Conservation (phyloP, 768 basidiomycete genomes). For the Multifurca ochricompacta region DNA sequence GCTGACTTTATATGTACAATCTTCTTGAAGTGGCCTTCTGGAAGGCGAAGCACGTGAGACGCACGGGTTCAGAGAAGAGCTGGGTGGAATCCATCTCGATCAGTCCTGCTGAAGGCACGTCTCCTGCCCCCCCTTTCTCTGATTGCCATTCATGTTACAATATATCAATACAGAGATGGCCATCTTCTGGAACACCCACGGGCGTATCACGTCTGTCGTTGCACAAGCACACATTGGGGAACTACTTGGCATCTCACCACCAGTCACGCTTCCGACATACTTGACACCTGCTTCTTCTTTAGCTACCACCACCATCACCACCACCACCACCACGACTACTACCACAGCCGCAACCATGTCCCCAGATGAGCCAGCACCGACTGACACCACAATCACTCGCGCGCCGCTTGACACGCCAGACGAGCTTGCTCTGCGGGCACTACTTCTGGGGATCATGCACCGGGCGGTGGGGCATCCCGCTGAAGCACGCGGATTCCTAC, state of each 20-base stretch:
- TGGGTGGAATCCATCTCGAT: slow-evolving; percentile 54
- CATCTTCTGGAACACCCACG: slow-evolving; percentile 75
- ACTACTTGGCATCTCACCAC: slow-evolving; percentile 43
- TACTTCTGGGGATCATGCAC: slow-evolving; percentile 61
- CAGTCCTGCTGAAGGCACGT: slow-evolving; percentile 61
- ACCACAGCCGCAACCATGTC: too few relatives aligned
- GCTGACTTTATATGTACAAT: not conserved
- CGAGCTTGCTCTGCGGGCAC: slow-evolving; percentile 58
- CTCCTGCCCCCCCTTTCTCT: not conserved
- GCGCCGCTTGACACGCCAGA: slow-evolving; percentile 53
- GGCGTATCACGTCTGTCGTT: slow-evolving; percentile 45
- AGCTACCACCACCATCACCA: slow-evolving; percentile 17
- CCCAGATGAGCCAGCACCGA: not conserved
- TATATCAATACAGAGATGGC: slow-evolving; percentile 52
- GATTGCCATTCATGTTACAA: not conserved
- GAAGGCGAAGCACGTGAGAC: slow-evolving; percentile 53
- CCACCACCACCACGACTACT: too few relatives aligned
- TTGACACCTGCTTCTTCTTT: slow-evolving; percentile 23
- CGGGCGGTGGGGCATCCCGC: slow-evolving; percentile 44
- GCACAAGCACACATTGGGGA: slow-evolving; percentile 56
- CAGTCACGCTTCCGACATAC: slow-evolving; percentile 26
- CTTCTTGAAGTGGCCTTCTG: slow-evolving; percentile 57
- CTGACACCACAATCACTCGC: too few relatives aligned
- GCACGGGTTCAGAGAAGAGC: slow-evolving; percentile 43
- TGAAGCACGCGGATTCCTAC: slow-evolving; percentile 41